These are phyloP conservation scores for Kluyveromyces lactis DNA, from an alignment of 805 yeast species.

Conservation along the genomic window DNA sequence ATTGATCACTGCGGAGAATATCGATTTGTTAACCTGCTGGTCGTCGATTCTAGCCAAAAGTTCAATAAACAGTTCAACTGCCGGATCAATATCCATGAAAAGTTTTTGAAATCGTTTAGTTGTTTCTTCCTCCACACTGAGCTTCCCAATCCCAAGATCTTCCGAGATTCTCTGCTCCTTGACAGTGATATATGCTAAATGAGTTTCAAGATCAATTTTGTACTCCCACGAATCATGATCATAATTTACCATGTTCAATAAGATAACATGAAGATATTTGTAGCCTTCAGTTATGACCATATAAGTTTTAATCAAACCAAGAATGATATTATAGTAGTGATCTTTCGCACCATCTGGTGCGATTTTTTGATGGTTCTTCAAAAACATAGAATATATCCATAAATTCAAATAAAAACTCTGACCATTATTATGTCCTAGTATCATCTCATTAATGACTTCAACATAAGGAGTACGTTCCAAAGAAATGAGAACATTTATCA, in stretches of 20 bases:
- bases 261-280: conserved; percentile 19
- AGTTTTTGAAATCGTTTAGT: conserved; percentile 23
- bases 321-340: conserved; percentile 25
- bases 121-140: conserved; percentile 1
- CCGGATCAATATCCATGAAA: conserved; percentile 37
- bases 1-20: conserved; percentile 45
- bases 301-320: conserved; percentile 28
- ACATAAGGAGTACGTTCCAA: conserved; percentile 39
- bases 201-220: conserved; percentile 29
- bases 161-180: conserved; percentile 2
- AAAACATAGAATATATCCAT: conserved; percentile 32
- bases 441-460: conserved; percentile 30
- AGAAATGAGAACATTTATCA: conserved; percentile 57
- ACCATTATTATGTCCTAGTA: conserved; percentile 10
- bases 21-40: conserved; percentile 32
- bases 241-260: conserved; percentile 26
- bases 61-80: conserved; percentile 34
- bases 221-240: conserved; percentile 32
- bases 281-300: conserved; percentile 24
- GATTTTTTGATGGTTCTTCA: conserved; percentile 24
- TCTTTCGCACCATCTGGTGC: conserved; percentile 11
- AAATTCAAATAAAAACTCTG: conserved; percentile 24
- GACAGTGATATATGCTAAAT: conserved; percentile 27
- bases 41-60: conserved; percentile 46
- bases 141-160: conserved; percentile 3